These are phyloP conservation scores for Colletotrichum eremochloae DNA, from an alignment of 2,329 filamentous ascomycete genomes.

Conservation along the genomic window DNA sequence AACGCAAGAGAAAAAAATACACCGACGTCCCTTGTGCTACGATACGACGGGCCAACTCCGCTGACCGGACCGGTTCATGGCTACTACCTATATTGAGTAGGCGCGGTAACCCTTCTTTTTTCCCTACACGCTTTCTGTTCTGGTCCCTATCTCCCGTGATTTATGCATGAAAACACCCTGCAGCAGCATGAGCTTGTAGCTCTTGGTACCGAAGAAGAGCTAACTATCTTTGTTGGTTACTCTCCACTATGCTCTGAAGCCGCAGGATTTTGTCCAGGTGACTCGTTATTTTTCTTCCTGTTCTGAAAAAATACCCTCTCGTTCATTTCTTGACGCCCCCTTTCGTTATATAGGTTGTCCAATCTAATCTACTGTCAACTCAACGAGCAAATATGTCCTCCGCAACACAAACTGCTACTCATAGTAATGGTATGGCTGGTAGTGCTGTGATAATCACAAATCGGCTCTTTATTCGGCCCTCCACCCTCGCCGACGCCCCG, in stretches of 20 bases:
- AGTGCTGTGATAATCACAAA: conserved; percentile 20
- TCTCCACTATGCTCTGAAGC: conserved; percentile 21
- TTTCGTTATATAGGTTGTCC: not conserved
- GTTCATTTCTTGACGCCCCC: not conserved
- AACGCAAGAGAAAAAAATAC: not conserved
- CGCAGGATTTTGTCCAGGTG: conserved; percentile 19
- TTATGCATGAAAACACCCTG: conserved; percentile 15
- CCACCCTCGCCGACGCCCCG: conserved; percentile 30
- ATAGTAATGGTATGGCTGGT: conserved; percentile 4
- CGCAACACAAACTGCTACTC: conserved; percentile 10
- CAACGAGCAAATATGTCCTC: conserved; percentile 16
- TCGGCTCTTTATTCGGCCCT: conserved; percentile 28
- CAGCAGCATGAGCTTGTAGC: conserved; percentile 2
- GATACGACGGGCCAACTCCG: not conserved
- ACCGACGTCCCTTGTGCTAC: not conserved
- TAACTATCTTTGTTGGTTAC: conserved; percentile 21
- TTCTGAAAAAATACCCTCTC: not conserved
- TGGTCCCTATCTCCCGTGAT: conserved; percentile 8
- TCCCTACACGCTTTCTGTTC: not conserved
- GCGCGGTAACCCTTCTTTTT: not conserved
- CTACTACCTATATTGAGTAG: conserved; percentile 1
- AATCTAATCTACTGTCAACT: not conserved
- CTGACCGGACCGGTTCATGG: not conserved
- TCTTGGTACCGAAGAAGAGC: conserved; percentile 17
- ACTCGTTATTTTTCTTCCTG: not conserved